phyloP scores from a whole-genome alignment of 169 alveolate species.

The Plasmodium coatneyi region DNA sequence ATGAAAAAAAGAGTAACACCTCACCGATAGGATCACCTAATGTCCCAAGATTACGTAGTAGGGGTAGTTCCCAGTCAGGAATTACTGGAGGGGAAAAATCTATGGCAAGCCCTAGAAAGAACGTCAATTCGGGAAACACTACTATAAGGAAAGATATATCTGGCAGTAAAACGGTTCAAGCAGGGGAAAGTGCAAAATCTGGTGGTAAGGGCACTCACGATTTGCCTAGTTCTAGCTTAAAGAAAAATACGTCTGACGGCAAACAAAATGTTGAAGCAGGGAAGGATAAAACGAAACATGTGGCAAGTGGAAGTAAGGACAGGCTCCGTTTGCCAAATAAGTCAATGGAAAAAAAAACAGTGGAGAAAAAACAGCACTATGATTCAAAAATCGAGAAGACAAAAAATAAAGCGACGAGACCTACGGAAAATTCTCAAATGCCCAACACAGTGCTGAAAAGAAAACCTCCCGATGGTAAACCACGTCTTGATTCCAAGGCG shows the following conservation, averaged over 20 bases:
- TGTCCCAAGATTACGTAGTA: neutral
- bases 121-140: neutral
- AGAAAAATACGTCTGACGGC: neutral
- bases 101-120: neutral
- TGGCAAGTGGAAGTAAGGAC: neutral
- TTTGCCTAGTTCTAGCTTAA: neutral
- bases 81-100: neutral
- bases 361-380: neutral
- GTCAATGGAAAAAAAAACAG: neutral
- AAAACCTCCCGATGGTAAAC: no score
- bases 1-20: neutral
- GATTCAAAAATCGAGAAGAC: neutral
- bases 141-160: neutral
- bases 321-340: neutral
- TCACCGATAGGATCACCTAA: neutral
- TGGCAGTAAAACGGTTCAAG: neutral
- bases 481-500: no score
- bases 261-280: neutral
- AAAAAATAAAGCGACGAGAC: neutral
- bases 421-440: neutral
- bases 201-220: neutral
- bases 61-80: neutral
- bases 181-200: neutral
- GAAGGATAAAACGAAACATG: neutral
- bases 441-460: neutral